Evolutionary conservation across 2,329 filamentous ascomycete species (phyloP).

Genomic region (Helicocarpus griseus): DNA sequence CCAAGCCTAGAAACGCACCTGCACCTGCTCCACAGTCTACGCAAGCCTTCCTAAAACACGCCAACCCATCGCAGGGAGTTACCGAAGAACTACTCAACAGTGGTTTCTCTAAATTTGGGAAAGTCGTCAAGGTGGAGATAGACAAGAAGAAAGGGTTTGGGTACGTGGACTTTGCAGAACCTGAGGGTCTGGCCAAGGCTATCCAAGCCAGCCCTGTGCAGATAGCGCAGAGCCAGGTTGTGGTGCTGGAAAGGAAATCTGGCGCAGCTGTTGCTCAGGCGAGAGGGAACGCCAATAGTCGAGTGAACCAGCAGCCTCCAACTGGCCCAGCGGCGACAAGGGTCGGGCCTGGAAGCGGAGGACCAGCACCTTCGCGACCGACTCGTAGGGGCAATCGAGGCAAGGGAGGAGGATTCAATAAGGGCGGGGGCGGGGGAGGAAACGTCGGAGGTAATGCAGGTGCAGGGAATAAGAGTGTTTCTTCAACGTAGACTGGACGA

Average conservation of each 20-base stretch:
- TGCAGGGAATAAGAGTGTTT: neutral
- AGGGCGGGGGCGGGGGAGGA: neutral
- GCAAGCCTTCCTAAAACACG: constrained; percentile 65
- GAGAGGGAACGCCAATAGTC: constrained; percentile 3
- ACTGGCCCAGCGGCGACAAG: neutral
- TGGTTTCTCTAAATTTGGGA: constrained; percentile 63
- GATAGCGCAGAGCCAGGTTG: constrained; percentile 76
- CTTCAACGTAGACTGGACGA: neutral
- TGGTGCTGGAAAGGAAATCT: constrained; percentile 59
- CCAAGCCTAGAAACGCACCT: neutral
- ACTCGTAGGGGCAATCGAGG: neutral
- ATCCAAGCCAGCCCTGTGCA: constrained; percentile 71
- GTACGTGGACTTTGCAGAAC: constrained; percentile 77
- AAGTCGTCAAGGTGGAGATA: constrained; percentile 73
- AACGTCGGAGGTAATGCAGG: neutral
- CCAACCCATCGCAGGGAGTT: constrained; percentile 82
- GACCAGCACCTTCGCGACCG: neutral
- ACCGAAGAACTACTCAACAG: constrained; percentile 71
- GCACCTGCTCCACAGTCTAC: constrained; percentile 20
- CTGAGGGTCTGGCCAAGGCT: constrained; percentile 64
- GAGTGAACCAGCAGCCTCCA: constrained; percentile 3
- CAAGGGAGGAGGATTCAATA: neutral
- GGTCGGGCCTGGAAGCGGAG: neutral
- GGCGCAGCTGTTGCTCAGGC: constrained; percentile 5
- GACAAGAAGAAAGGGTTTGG: constrained; percentile 93